Percentiles rank a stretch among this genome's conserved stretches.
Conservation (phyloP, 1,139 yeast genomes). For the Meyerozyma elateridarum region DNA sequence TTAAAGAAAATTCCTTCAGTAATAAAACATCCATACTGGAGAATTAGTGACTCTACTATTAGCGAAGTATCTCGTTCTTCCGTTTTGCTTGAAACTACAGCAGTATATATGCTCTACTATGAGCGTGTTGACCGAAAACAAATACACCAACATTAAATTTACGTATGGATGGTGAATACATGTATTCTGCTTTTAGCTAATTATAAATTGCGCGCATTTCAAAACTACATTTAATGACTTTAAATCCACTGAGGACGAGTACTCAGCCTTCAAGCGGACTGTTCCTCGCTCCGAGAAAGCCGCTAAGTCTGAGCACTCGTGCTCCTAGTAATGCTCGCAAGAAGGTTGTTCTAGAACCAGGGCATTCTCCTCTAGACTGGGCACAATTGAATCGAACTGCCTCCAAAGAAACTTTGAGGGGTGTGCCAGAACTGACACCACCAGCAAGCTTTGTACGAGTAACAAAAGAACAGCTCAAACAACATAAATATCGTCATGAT, state of each 20-base stretch:
- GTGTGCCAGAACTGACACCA: slow-evolving; percentile 36
- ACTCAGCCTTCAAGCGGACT: too few species aligned
- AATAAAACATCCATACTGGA: slow-evolving; percentile 72
- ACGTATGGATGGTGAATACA: too few species aligned
- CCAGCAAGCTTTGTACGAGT: slow-evolving; percentile 49
- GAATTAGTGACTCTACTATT: slow-evolving; percentile 71
- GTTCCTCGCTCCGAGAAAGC: too few species aligned
- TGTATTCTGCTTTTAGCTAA: not conserved
- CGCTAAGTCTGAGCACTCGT: too few species aligned
- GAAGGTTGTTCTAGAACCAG: slow-evolving; percentile 68
- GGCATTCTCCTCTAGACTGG: slow-evolving; percentile 88
- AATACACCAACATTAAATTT: slow-evolving; percentile 6
- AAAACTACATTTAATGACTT: too few species aligned
- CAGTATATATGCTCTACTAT: slow-evolving; percentile 80
- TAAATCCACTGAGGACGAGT: too few species aligned
- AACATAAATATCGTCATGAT: slow-evolving; percentile 57
- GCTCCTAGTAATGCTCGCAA: slow-evolving; percentile 29
- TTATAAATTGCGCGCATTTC: slow-evolving; percentile 1
- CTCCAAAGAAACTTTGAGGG: slow-evolving; percentile 31
- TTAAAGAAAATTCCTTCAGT: slow-evolving; percentile 51
- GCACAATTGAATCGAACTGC: slow-evolving; percentile 48
- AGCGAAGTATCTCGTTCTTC: slow-evolving; percentile 58
- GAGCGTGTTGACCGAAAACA: slow-evolving; percentile 46
- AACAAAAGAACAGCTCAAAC: slow-evolving; percentile 52
- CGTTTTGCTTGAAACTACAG: slow-evolving; percentile 64